Evolutionary conservation across 495 filamentous ascomycete genomes (phyloP).

Genomic region (Talaromyces liani): DNA sequence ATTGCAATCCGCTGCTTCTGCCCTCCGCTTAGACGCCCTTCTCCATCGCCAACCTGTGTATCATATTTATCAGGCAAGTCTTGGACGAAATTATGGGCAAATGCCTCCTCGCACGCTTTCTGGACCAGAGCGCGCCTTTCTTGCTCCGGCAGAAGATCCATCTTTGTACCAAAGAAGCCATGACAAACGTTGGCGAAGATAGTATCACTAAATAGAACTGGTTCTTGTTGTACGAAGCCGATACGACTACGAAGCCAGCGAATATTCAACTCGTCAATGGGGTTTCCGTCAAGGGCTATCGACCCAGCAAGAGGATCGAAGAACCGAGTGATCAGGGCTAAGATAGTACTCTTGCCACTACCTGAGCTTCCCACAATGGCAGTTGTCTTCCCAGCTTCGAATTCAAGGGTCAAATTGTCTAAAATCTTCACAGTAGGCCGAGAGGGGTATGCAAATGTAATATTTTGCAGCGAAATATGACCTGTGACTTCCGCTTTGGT

Average conservation of each 20-base stretch:
- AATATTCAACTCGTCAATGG: slow-evolving; percentile 11
- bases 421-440: slow-evolving; percentile 29
- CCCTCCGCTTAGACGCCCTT: slow-evolving; percentile 29
- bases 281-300: slow-evolving; percentile 20
- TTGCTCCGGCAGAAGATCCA: neutral
- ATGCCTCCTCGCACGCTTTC: slow-evolving; percentile 18
- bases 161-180: slow-evolving; percentile 7
- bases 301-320: slow-evolving; percentile 36
- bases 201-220: slow-evolving; percentile 11
- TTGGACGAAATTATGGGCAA: slow-evolving; percentile 11
- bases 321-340: slow-evolving; percentile 41
- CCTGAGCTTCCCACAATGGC: slow-evolving; percentile 47
- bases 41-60: slow-evolving; percentile 29
- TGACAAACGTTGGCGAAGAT: slow-evolving; percentile 12
- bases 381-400: slow-evolving; percentile 32
- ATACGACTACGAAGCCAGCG: slow-evolving; percentile 13
- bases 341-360: slow-evolving; percentile 42
- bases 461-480: slow-evolving; percentile 46
- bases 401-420: slow-evolving; percentile 23
- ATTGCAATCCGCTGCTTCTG: slow-evolving; percentile 58
- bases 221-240: slow-evolving; percentile 11
- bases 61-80: slow-evolving; percentile 36
- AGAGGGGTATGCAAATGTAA: slow-evolving; percentile 49
- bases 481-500: slow-evolving; percentile 13
- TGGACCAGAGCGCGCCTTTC: slow-evolving; percentile 13